Evolutionary conservation across 2,329 filamentous ascomycete genomes (phyloP), one percentile per base, ranked within the genome.

Genomic region (Akanthomyces dipterigenus): DNA sequence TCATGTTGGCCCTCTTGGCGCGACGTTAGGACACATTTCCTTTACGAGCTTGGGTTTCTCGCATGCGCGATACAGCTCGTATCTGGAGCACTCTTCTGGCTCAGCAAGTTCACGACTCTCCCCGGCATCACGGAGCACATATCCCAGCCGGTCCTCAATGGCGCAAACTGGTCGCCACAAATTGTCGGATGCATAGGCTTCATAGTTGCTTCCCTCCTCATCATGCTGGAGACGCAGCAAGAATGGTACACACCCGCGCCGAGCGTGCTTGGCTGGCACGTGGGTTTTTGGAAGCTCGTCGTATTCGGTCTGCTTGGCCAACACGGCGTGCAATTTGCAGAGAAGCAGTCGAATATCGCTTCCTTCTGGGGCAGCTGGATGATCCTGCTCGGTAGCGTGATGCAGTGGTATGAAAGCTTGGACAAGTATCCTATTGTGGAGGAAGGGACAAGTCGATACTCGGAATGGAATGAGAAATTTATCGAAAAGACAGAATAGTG

Each of bases 211-310:
- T 76, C 80, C 24, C 67, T 75, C 2, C 71, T 89, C 2, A 88
- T 88, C 70, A 88, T 88, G 80, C 67, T 89, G 6, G 87, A 89
- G 70, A 87, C 84, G 2, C 86, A 89, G 70, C 69, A 76, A 48
- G 79, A 76, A 49, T 89, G 87, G 86, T 88, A 82, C 66, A 72
- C 76, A 12, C 86, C 86, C 0, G 82, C 84, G 0, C 76, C 75
- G 2, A 68, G 71, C 3, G 75, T 84, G 0, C 75, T 89, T 1
- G 86, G 86, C 3, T 89, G 86, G 87, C 84, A 88, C 70, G 82
- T 89, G 65, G 86, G 84, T 0, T 70, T 81, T 9, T 88, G 85
- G 84, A 89, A 88, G 66, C 70, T 87, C 2, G 73, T 88, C 24
- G 84, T 83, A 1, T 83, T 80, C 63, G 82, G 80, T 18, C 81